A percentile compares a stretch with the other conserved stretches of the same genome.
Conservation (phyloP, 129 eudicot species). For the Solidago caesia region DNA sequence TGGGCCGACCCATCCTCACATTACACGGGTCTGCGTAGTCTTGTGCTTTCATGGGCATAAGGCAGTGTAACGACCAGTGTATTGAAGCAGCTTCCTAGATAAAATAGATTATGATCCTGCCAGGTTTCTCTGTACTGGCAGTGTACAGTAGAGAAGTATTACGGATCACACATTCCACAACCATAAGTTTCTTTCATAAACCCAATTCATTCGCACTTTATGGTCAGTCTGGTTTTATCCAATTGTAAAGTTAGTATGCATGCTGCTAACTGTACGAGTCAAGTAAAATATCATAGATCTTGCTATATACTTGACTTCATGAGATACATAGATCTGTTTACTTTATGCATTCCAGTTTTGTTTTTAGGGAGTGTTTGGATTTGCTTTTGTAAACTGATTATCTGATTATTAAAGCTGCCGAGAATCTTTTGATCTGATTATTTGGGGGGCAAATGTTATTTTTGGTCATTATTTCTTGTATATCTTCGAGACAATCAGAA, state of each 20-base stretch:
- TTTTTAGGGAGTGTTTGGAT: neutral
- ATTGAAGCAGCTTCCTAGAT: constrained; percentile 70
- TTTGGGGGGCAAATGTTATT: too few relatives aligned
- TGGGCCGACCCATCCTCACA: constrained; percentile 22
- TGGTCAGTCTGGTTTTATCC: neutral
- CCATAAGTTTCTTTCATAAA: neutral
- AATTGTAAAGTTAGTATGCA: neutral
- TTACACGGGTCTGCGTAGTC: constrained; percentile 32
- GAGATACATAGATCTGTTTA: too few relatives aligned
- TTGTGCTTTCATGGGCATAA: constrained; percentile 29
- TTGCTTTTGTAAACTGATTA: neutral
- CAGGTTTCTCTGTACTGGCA: constrained; percentile 99
- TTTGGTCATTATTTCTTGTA: too few relatives aligned
- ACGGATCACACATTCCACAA: constrained; percentile 61
- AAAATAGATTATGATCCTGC: constrained; percentile 66
- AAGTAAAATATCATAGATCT: neutral
- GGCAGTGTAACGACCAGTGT: constrained; percentile 44
- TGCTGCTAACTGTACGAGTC: neutral
- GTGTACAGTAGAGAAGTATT: constrained; percentile 99
- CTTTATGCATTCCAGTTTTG: too few relatives aligned
- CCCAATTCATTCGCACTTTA: neutral
- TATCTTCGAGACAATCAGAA: too few relatives aligned
- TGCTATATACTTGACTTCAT: too few relatives aligned
- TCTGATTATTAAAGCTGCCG: too few relatives aligned
- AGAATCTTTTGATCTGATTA: too few relatives aligned